Evolutionary conservation across 345 rosid species (phyloP).

Genomic region (Hypericum perforatum): DNA sequence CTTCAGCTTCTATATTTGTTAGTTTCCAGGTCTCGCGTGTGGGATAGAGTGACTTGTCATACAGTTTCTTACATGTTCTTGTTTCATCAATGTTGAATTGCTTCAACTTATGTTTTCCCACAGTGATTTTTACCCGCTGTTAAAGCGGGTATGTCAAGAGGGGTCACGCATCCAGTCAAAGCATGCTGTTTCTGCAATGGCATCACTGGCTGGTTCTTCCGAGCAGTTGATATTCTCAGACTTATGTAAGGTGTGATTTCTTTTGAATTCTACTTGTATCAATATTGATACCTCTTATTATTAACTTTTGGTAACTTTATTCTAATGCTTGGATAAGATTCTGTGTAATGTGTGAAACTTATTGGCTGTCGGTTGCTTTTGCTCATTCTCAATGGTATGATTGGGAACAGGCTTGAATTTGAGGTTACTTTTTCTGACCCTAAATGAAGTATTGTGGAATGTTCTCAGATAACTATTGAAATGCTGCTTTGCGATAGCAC

Average conservation of each 20-base stretch:
- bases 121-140: slow-evolving; percentile 55
- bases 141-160: slow-evolving; percentile 57
- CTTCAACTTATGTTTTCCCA: slow-evolving; percentile 12
- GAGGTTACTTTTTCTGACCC: too few species aligned
- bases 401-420: too few species aligned
- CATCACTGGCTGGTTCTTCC: slow-evolving; percentile 51
- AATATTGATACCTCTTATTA: background rate
- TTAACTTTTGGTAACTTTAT: background rate
- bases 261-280: slow-evolving; percentile 5
- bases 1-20: too few species aligned
- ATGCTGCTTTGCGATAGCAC: too few species aligned
- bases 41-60: background rate
- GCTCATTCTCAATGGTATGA: too few species aligned
- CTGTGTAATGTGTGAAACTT: too few species aligned
- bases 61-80: background rate
- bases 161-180: slow-evolving; percentile 82
- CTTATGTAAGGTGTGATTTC: slow-evolving; percentile 54
- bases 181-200: slow-evolving; percentile 73
- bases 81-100: background rate
- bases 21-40: too few species aligned
- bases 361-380: too few species aligned
- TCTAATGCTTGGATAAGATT: too few species aligned
- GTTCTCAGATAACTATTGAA: too few species aligned
- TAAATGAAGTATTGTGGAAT: too few species aligned
- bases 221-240: slow-evolving; percentile 26